These are phyloP conservation scores for Backusella macrospora DNA, from an alignment of 192 early-diverging fungal genomes.

Conservation along the genomic window DNA sequence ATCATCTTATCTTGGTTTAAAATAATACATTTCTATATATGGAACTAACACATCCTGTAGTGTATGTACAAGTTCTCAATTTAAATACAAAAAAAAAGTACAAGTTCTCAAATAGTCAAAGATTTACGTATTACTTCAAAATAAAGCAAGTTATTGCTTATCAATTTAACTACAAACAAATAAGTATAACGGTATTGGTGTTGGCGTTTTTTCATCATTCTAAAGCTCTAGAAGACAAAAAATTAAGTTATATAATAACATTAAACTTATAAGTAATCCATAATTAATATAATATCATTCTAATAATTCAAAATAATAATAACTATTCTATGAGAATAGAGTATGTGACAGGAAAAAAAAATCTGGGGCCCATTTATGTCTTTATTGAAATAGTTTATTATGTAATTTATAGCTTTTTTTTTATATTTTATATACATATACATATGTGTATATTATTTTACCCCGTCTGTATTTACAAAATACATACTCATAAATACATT, in stretches of 20 bases:
- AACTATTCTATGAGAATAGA: background rate
- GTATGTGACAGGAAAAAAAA: background rate
- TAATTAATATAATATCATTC: background rate
- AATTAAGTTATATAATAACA: background rate
- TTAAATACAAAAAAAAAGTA: too few relatives aligned
- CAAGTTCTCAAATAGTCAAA: background rate
- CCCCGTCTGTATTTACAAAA: background rate
- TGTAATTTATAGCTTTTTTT: background rate
- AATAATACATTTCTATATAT: too few relatives aligned
- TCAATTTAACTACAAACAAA: background rate
- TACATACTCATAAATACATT: background rate
- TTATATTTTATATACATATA: background rate
- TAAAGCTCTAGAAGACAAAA: background rate
- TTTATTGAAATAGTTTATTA: too few relatives aligned
- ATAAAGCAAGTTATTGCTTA: background rate
- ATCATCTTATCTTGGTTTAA: too few relatives aligned
- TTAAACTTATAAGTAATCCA: background rate
- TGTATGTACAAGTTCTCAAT: too few relatives aligned
- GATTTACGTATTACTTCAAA: background rate
- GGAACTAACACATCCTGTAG: too few relatives aligned
- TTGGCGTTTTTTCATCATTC: background rate
- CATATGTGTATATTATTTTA: background rate
- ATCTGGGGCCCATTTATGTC: too few relatives aligned
- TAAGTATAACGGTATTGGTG: background rate
- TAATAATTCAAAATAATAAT: background rate